Base-by-base conservation (phyloP, 2,329 filamentous ascomycete species). In the Plenodomus lindquistii region DNA sequence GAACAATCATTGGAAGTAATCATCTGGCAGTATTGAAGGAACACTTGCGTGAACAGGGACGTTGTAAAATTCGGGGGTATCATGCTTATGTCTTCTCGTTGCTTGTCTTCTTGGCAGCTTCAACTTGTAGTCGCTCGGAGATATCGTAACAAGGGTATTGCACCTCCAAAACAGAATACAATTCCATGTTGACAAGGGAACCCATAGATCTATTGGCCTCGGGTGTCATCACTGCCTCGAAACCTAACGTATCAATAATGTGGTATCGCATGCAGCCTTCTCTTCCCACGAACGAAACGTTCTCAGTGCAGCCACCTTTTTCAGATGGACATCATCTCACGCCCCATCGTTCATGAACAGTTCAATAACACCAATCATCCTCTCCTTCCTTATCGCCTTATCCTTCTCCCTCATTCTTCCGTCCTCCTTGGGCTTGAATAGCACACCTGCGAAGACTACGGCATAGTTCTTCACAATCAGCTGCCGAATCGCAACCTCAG, bases 351-450 rank as follows among this genome's bases (percentile, higher is more conserved):
- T 40, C 29, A 90, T 65, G 57, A 95, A 95, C 21, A 90, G 74
- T 66, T 91, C 88, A 22, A 95, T 67, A 11, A 92, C 73, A 9
- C 79, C 79, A 46, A 79, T 78, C 75, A 85, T 87, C 66, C 82
- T 82, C 48, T 88, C 88, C 54, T 86, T 84, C 13, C 79, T 71
- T 0, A 75, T 72, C 50, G 79, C 85, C 56, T 75, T 82, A 50
- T 88, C 86, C 70, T 82, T 83, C 5, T 83, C 82, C 50, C 72
- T 79, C 17, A 66, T 52, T 1, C 68, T 73, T 2, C 57, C 61
- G 2, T 52, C 50, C 4, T 67, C 59, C 1, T 74, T 66, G 2
- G 74, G 67, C 7, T 85, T 79, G 50, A 91, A 86, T 11, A 91
- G 77, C 0, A 83, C 76, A 1, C 76, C 75, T 1, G 83, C 82